Conservation (phyloP, 75 land plant genomes). For the Cunninghamia lanceolata region DNA sequence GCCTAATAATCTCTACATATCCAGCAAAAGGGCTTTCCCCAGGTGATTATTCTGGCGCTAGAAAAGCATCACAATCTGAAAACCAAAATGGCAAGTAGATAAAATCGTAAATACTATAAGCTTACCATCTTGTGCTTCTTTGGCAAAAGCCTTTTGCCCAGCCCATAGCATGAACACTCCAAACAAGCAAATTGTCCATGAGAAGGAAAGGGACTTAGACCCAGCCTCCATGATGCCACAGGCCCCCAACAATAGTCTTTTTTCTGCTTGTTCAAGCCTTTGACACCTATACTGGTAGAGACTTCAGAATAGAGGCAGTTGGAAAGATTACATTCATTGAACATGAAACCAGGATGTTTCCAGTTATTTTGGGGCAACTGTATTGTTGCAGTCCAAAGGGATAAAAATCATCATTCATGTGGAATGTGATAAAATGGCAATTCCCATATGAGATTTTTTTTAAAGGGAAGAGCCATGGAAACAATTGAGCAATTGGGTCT, state of each 20-base stretch:
- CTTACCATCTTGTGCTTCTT: constrained; percentile 5
- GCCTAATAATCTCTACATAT: not conserved
- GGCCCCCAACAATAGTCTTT: not conserved
- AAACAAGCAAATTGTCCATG: constrained; percentile 1
- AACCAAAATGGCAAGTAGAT: not conserved
- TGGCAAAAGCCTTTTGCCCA: not conserved
- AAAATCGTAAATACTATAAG: not conserved
- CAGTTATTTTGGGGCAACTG: not conserved
- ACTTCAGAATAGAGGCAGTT: not conserved
- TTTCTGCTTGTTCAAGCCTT: not conserved
- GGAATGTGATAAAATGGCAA: not conserved
- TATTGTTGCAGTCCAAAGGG: not conserved
- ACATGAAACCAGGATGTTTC: not conserved
- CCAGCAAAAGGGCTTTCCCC: not conserved
- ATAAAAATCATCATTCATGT: not conserved
- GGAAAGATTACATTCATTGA: not conserved
- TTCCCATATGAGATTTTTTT: not conserved
- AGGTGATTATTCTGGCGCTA: not conserved
- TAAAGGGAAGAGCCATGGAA: not conserved
- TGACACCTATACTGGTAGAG: not conserved
- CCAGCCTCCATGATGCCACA: not conserved
- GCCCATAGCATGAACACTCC: not conserved
- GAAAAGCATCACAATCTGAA: not conserved
- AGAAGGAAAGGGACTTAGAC: not conserved
- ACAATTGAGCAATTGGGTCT: not conserved